These are phyloP conservation scores for Musa acuminata DNA, from an alignment of 176 grass and related monocot species.

Conservation along the genomic window DNA sequence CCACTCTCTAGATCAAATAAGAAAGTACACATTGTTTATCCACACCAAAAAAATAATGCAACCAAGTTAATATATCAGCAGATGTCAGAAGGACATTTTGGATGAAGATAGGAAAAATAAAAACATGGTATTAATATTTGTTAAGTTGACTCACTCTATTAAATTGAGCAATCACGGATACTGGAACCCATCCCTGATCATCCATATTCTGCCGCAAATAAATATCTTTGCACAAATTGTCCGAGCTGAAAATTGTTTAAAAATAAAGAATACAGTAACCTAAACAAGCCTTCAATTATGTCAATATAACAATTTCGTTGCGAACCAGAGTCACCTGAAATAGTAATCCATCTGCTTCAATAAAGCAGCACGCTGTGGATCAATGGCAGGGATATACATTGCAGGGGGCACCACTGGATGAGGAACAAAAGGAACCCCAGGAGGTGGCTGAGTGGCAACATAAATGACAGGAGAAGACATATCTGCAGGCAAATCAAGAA, in stretches of 20 bases:
- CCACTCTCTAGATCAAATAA: background rate
- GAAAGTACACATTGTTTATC: background rate
- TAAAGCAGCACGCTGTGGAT: slow-evolving; percentile 29
- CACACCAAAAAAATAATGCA: background rate
- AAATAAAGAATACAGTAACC: background rate
- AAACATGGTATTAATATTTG: background rate
- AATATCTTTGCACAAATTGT: slow-evolving; percentile 84
- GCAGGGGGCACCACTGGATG: slow-evolving; percentile 37
- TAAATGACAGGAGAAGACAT: slow-evolving; percentile 45
- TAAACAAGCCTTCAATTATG: background rate
- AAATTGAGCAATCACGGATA: slow-evolving; percentile 71
- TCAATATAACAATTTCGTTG: background rate
- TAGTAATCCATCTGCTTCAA: slow-evolving; percentile 82
- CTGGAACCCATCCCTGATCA: slow-evolving; percentile 79
- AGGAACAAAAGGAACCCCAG: slow-evolving; percentile 44
- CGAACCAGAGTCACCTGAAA: slow-evolving; percentile 51
- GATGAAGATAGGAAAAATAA: background rate
- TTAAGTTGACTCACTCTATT: slow-evolving; percentile 36
- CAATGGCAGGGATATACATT: slow-evolving; percentile 34
- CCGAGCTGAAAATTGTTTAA: slow-evolving; percentile 41
- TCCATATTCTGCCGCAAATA: slow-evolving; percentile 75
- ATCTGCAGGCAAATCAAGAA: slow-evolving; percentile 36
- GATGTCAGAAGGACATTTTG: background rate
- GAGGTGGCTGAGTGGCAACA: slow-evolving; percentile 19
- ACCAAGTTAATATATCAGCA: background rate